phyloP scores from a whole-genome alignment of 305 asterid genomes.

The Rubia tinctorum region DNA sequence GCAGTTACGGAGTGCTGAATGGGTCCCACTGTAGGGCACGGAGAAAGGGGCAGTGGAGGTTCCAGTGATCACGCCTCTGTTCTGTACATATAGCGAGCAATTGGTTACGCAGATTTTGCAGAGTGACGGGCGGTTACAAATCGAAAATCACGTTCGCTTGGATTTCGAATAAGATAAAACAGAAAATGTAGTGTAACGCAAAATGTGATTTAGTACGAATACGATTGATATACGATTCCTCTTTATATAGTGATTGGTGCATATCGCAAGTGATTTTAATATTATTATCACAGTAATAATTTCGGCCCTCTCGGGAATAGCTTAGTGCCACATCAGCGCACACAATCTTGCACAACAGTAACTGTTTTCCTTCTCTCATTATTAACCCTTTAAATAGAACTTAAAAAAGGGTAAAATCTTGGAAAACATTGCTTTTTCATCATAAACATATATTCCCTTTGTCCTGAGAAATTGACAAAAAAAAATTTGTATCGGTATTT shows the following conservation, averaged over 20 bases:
- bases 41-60: neutral
- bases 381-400: no score
- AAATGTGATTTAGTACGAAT: neutral
- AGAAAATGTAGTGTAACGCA: neutral
- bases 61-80: constrained; percentile 2
- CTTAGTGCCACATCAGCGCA: no score
- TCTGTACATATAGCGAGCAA: neutral
- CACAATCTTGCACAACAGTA: no score
- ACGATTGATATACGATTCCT: no score
- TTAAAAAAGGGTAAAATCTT: no score
- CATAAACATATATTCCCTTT: accelerated
- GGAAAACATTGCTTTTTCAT: accelerated
- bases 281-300: no score
- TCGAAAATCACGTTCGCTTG: neutral
- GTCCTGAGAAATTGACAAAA: no score
- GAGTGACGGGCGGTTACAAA: constrained; percentile 1
- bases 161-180: neutral
- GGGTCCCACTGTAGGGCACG: neutral
- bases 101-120: neutral
- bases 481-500: no score
- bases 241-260: no score
- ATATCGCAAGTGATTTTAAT: no score
- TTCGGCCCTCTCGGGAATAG: neutral
- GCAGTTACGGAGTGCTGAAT: neutral
- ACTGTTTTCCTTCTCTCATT: no score